phyloP scores from a whole-genome alignment of 2,329 filamentous ascomycete genomes.

The Aspergillus luchuensis region DNA sequence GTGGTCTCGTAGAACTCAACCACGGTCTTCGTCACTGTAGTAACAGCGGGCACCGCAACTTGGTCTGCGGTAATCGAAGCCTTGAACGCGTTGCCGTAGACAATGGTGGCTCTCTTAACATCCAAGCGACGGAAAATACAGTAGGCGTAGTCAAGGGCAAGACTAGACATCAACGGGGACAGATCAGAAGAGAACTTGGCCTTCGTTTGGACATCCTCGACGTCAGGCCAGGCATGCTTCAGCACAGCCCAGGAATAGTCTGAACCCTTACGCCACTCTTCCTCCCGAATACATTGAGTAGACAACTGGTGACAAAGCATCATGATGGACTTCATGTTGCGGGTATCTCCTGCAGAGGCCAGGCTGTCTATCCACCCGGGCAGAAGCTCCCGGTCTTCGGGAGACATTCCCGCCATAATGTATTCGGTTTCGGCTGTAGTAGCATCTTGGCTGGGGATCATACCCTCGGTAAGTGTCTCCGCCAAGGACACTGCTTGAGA shows the following conservation, averaged over 20 bases:
- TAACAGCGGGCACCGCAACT: constrained; percentile 34
- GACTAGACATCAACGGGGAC: constrained; percentile 35
- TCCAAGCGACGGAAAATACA: constrained; percentile 38
- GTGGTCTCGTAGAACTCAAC: constrained; percentile 42
- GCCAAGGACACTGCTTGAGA: constrained; percentile 33
- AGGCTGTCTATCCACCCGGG: constrained; percentile 37
- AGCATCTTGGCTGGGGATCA: constrained; percentile 20
- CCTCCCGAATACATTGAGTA: constrained; percentile 35
- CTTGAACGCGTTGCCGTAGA: constrained; percentile 40
- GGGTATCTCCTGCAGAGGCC: constrained; percentile 27
- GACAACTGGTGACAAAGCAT: constrained; percentile 35
- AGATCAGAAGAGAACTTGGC: constrained; percentile 32
- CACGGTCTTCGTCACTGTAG: constrained; percentile 37
- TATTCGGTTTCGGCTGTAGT: constrained; percentile 20
- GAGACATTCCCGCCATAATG: constrained; percentile 24
- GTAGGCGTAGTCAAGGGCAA: constrained; percentile 37
- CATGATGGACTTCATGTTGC: constrained; percentile 29
- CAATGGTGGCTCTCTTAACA: constrained; percentile 29
- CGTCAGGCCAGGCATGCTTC: constrained; percentile 36
- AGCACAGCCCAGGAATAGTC: constrained; percentile 33
- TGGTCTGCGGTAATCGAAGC: constrained; percentile 34
- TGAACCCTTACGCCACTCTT: constrained; percentile 34
- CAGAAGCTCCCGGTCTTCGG: constrained; percentile 33
- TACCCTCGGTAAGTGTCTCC: constrained; percentile 30
- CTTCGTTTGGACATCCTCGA: constrained; percentile 33